phyloP scores from a whole-genome alignment of 2,329 filamentous ascomycete genomes.

The Phyllosticta citrichinensis region DNA sequence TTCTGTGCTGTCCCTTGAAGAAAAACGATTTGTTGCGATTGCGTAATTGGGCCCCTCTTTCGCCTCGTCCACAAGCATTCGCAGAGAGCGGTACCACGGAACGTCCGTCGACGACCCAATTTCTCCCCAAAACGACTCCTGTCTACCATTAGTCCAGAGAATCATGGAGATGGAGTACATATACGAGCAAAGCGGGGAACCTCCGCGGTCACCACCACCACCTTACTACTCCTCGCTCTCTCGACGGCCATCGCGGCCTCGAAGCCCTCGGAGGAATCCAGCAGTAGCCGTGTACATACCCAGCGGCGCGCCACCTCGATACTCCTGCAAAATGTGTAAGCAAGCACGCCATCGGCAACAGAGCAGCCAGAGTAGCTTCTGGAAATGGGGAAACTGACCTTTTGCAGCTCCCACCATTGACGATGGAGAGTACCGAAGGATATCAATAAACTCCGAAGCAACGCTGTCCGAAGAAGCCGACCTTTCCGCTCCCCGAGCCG shows the following conservation, averaged over 20 bases:
- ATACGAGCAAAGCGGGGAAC: neutral
- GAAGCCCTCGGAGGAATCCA: neutral
- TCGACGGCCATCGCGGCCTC: neutral
- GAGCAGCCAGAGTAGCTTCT: neutral
- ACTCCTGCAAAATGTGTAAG: neutral
- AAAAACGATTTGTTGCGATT: neutral
- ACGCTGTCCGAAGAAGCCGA: neutral
- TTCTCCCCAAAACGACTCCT: neutral
- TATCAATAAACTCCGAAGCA: neutral
- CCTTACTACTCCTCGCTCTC: neutral
- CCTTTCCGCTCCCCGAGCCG: neutral
- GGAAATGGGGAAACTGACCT: neutral
- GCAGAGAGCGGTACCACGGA: neutral
- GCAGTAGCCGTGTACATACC: neutral
- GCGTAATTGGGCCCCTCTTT: neutral
- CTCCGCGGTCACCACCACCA: neutral
- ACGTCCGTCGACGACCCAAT: neutral
- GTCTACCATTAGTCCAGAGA: neutral
- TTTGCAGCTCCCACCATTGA: neutral
- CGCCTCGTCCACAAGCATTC: neutral
- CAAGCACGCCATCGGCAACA: neutral
- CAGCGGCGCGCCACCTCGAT: neutral
- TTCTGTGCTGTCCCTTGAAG: neutral
- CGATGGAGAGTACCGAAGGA: neutral
- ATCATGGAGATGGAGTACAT: neutral